These are phyloP conservation scores for Sclerotinia trifoliorum DNA, from an alignment of 2,329 filamentous ascomycete genomes.

Conservation along the genomic window DNA sequence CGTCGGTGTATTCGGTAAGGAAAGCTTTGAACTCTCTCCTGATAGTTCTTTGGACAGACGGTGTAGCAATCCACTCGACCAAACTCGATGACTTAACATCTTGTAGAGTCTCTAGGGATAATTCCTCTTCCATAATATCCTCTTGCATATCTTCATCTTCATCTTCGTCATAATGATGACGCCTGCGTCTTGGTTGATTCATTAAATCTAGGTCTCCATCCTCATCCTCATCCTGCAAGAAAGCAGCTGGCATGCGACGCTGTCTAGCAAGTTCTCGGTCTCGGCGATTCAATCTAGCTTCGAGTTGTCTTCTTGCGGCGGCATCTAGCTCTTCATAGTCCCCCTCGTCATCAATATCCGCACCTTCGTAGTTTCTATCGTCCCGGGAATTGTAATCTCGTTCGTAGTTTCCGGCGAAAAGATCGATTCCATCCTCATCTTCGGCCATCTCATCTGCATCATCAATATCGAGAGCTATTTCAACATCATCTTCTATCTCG, in stretches of 20 bases:
- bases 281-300: slow-evolving; percentile 69
- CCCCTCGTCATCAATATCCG: slow-evolving; percentile 74
- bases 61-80: slow-evolving; percentile 92
- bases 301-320: slow-evolving; percentile 66
- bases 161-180: slow-evolving; percentile 92
- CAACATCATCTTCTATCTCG: slow-evolving; percentile 68
- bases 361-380: slow-evolving; percentile 67
- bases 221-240: slow-evolving; percentile 74
- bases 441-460: slow-evolving; percentile 81
- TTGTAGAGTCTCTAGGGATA: slow-evolving; percentile 84
- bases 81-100: slow-evolving; percentile 92
- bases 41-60: slow-evolving; percentile 87
- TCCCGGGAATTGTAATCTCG: slow-evolving; percentile 66
- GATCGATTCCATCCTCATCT: slow-evolving; percentile 76
- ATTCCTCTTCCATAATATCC: slow-evolving; percentile 93
- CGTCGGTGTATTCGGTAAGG: slow-evolving; percentile 91
- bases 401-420: slow-evolving; percentile 72
- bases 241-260: slow-evolving; percentile 68
- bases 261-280: slow-evolving; percentile 69
- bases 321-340: slow-evolving; percentile 70
- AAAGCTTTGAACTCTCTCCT: slow-evolving; percentile 97
- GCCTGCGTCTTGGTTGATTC: slow-evolving; percentile 77
- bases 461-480: slow-evolving; percentile 70
- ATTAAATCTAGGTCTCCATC: slow-evolving; percentile 83
- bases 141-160: slow-evolving; percentile 88